These are phyloP conservation scores for Insectozyma bohioensis DNA, from an alignment of 1,139 yeast genomes.

Conservation along the genomic window DNA sequence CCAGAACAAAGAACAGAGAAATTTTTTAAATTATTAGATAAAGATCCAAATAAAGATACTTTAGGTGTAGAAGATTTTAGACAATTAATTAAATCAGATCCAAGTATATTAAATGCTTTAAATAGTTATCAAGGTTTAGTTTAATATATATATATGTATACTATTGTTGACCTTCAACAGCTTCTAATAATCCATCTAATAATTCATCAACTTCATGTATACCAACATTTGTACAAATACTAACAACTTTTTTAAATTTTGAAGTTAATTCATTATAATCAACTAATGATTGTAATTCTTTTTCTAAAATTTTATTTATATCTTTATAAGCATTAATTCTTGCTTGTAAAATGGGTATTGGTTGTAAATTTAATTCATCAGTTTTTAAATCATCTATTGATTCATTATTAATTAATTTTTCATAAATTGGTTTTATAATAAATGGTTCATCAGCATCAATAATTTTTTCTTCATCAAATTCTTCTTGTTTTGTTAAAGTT, in stretches of 20 bases:
- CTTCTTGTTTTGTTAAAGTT: slow-evolving; percentile 26
- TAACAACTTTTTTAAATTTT: slow-evolving; percentile 85
- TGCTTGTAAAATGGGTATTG: slow-evolving; percentile 64
- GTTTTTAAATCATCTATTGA: slow-evolving; percentile 26
- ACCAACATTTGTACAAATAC: slow-evolving; percentile 86
- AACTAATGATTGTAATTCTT: slow-evolving; percentile 51
- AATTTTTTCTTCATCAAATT: slow-evolving; percentile 12
- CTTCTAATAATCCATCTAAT: slow-evolving; percentile 81
- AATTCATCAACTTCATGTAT: slow-evolving; percentile 73
- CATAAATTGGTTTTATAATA: slow-evolving; percentile 57
- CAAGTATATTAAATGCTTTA: slow-evolving; percentile 76
- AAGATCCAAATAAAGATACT: slow-evolving; percentile 60
- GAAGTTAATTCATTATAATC: slow-evolving; percentile 67
- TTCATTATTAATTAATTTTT: slow-evolving; percentile 42
- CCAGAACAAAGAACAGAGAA: slow-evolving; percentile 87
- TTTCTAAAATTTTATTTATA: slow-evolving; percentile 35
- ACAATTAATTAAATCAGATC: slow-evolving; percentile 78
- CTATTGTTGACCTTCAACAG: slow-evolving; percentile 66
- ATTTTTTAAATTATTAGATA: slow-evolving; percentile 72
- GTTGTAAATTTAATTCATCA: slow-evolving; percentile 48
- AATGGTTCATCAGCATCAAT: slow-evolving; percentile 90
- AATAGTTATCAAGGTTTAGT: slow-evolving; percentile 79
- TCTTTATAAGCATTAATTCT: slow-evolving; percentile 73
- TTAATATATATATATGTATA: slow-evolving; percentile 21
- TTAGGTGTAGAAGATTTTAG: slow-evolving; percentile 81